These are phyloP conservation scores for Ustilago crameri DNA, from an alignment of 1,284 basidiomycete species.

Conservation along the genomic window DNA sequence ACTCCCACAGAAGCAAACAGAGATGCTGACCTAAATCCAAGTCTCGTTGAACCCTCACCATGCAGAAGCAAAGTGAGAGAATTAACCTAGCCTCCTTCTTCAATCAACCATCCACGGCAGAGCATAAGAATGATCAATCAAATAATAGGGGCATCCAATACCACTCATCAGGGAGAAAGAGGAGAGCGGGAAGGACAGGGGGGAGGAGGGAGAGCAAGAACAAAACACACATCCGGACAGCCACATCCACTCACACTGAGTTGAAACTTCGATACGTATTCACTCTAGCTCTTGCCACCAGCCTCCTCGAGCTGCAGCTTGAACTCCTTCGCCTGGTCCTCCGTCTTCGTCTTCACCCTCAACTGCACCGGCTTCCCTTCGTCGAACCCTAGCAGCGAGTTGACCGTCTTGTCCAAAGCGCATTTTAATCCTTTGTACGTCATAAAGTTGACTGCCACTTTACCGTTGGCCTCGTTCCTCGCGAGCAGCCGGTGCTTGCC, in stretches of 20 bases:
- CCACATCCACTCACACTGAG: not conserved
- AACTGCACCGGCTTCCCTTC: conserved; percentile 50
- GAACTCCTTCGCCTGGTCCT: conserved; percentile 50
- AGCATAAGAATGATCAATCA: conserved; percentile 50
- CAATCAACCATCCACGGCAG: conserved; percentile 58
- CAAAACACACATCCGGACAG: conserved; percentile 6
- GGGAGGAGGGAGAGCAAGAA: not conserved
- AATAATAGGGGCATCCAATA: conserved; percentile 57
- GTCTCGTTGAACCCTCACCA: conserved; percentile 14
- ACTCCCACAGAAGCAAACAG: conserved; percentile 22
- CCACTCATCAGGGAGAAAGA: not conserved
- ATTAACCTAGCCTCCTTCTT: conserved; percentile 58
- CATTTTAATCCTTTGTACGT: conserved; percentile 48
- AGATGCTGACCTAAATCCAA: conserved; percentile 46
- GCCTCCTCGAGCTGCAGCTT: conserved; percentile 40
- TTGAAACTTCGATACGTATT: not conserved
- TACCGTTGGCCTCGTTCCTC: conserved; percentile 62
- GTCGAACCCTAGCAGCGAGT: conserved; percentile 57
- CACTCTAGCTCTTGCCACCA: not conserved
- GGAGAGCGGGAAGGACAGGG: not conserved
- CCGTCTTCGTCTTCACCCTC: conserved; percentile 62
- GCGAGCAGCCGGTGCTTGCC: conserved; percentile 53
- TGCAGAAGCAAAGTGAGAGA: not conserved
- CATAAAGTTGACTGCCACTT: conserved; percentile 59
- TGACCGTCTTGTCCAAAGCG: conserved; percentile 47